Evolutionary conservation across 345 rosid genomes (phyloP).

Genomic region (Gossypium australe): DNA sequence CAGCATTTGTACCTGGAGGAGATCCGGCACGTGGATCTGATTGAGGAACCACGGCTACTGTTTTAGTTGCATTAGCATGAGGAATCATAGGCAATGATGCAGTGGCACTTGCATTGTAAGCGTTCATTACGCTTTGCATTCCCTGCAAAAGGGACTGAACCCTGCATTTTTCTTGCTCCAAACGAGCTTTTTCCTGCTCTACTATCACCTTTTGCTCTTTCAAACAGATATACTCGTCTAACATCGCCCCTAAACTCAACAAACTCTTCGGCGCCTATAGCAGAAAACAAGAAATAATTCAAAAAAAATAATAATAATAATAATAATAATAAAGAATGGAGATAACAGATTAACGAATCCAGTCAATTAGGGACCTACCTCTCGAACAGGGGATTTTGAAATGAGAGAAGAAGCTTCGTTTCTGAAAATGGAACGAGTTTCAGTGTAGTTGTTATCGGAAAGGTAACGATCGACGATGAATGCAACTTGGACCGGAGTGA

Average conservation of each 20-base stretch:
- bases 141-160: slow-evolving; percentile 62
- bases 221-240: slow-evolving; percentile 67
- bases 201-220: slow-evolving; percentile 65
- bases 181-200: slow-evolving; percentile 52
- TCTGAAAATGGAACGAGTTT: slow-evolving; percentile 53
- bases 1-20: slow-evolving; percentile 27
- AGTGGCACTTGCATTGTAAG: slow-evolving; percentile 41
- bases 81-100: slow-evolving; percentile 30
- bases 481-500: slow-evolving; percentile 74
- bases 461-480: slow-evolving; percentile 88
- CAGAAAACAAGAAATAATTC: neutral
- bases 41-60: slow-evolving; percentile 21
- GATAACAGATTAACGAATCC: neutral
- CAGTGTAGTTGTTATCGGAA: slow-evolving; percentile 51
- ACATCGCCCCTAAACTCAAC: slow-evolving; percentile 57
- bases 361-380: slow-evolving; percentile 31
- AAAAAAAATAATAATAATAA: neutral
- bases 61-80: slow-evolving; percentile 8
- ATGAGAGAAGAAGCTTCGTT: slow-evolving; percentile 69
- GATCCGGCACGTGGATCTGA: slow-evolving; percentile 24
- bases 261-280: slow-evolving; percentile 63
- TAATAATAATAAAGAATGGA: neutral
- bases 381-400: slow-evolving; percentile 56
- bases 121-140: slow-evolving; percentile 69
- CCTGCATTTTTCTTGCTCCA: slow-evolving; percentile 67